Percentiles rank a stretch among this genome's conserved stretches.
Conservation (phyloP, 1,284 basidiomycete species). For the Meira miltonrushii region DNA sequence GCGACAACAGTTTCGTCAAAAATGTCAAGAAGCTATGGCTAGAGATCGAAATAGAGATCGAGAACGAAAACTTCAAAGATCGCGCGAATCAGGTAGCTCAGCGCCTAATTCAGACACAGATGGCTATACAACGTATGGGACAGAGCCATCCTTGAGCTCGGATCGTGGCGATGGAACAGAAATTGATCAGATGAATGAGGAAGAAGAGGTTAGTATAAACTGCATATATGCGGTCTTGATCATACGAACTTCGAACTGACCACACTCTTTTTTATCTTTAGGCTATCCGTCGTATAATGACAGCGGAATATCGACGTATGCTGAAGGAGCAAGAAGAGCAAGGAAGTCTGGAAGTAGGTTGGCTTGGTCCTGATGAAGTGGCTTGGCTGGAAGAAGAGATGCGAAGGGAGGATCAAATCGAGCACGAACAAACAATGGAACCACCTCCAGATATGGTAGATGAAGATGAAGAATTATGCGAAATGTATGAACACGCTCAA, state of each 20-base stretch:
- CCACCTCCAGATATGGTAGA: constrained; percentile 14
- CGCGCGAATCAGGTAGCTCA: not conserved
- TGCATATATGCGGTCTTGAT: too few species aligned
- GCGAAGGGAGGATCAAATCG: not conserved
- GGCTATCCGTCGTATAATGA: constrained; percentile 16
- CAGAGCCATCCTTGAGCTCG: too few species aligned
- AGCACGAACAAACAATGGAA: constrained; percentile 2
- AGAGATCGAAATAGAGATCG: constrained; percentile 5
- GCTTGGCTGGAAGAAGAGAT: constrained; percentile 22
- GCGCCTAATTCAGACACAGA: too few species aligned
- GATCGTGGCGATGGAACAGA: too few species aligned
- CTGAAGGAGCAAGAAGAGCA: constrained; percentile 7
- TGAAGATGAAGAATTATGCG: constrained; percentile 10
- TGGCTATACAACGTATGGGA: too few species aligned
- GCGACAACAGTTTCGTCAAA: constrained; percentile 10
- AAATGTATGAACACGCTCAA: constrained; percentile 9
- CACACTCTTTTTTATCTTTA: too few species aligned
- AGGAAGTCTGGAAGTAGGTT: constrained; percentile 9
- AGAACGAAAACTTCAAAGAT: not conserved
- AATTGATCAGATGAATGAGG: too few species aligned
- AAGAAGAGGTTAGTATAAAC: too few species aligned
- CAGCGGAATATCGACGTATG: constrained; percentile 19
- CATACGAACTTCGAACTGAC: too few species aligned
- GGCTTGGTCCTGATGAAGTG: constrained; percentile 17
- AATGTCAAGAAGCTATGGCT: constrained; percentile 14